phyloP scores from a whole-genome alignment of 2,329 filamentous ascomycete species.

The Aspergillus texensis region DNA sequence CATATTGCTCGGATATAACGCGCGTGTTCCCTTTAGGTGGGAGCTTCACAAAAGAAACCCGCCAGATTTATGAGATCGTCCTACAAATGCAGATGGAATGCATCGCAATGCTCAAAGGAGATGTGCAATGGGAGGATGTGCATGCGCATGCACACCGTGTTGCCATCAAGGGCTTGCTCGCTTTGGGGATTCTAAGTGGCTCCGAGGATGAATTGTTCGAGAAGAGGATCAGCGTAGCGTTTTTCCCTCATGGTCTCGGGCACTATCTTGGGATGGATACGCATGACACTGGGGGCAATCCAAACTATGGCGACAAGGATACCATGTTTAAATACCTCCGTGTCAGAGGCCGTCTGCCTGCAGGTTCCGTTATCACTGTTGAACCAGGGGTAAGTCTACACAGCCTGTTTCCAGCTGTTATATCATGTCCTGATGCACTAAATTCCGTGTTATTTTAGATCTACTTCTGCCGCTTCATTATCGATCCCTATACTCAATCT shows the following conservation, averaged over 20 bases:
- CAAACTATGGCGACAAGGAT: slow-evolving; percentile 78
- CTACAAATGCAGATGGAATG: slow-evolving; percentile 78
- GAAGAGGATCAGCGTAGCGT: slow-evolving; percentile 79
- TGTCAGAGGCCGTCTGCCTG: slow-evolving; percentile 73
- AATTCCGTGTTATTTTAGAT: slow-evolving; percentile 51
- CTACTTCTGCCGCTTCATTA: slow-evolving; percentile 90
- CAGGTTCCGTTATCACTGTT: slow-evolving; percentile 84
- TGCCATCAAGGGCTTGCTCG: slow-evolving; percentile 70
- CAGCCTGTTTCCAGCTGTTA: background rate
- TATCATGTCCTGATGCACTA: background rate
- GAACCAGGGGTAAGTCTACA: slow-evolving; percentile 75
- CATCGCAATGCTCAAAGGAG: slow-evolving; percentile 69
- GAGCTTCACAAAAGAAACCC: slow-evolving; percentile 68
- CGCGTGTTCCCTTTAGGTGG: slow-evolving; percentile 80
- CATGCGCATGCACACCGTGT: slow-evolving; percentile 73
- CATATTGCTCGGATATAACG: slow-evolving; percentile 89
- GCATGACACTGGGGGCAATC: slow-evolving; percentile 80
- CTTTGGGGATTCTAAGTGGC: slow-evolving; percentile 71
- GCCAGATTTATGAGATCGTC: slow-evolving; percentile 76
- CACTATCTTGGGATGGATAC: slow-evolving; percentile 94
- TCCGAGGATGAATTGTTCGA: slow-evolving; percentile 72
- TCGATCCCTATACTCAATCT: slow-evolving; percentile 75
- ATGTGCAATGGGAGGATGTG: slow-evolving; percentile 70
- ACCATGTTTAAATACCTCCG: slow-evolving; percentile 84
- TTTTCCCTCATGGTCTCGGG: slow-evolving; percentile 88